Base-by-base conservation (phyloP, 148 eudicot genomes). In the Spergularia marina region DNA sequence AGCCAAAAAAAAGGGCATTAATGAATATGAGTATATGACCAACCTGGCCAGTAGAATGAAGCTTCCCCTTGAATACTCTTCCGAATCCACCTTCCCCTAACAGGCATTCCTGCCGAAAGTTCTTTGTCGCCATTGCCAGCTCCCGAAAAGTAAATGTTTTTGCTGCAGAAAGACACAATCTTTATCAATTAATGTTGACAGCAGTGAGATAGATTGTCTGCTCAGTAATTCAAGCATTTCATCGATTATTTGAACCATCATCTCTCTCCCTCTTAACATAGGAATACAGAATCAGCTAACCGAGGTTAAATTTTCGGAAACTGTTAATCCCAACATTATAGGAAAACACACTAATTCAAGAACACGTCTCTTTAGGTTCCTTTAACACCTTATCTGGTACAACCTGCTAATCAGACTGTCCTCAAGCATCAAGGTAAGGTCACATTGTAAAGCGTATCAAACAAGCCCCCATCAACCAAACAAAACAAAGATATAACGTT, bases 11-110 rank as follows among this genome's bases (percentile, higher is more conserved):
- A 30, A 25, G 30, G 65, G 60, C 20, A 21, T 21, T 47, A 7
- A 40, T 4, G 54, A 60, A 53, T 25, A 47, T 4, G 60, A 65
- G 11, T 18, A 65, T 47, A 25, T 52, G 44, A 60, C 10, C 68
- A n/a, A 80, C 82, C 75, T 74, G 81, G 59, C 89, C 92, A 74
- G 54, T 75, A 53, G 87, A 71, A 5, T 82, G 86, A 75, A 91
- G 88, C 61, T 83, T 89, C 52, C 91, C 97, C 72, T 84, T 90
- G 23, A 78, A 88, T 2, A 89, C 88, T 81, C 86, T 84, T 69
- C 97, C 97, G 23, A 91, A 85, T 55, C 88, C 88, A 47, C 94
- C 91, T 88, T 91, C 97, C 39, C 92, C 92, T 57, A 91, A 70
- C 21, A 91, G 77, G 73, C 91, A 89, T 82, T 91, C 94, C 78